Conservation (phyloP, 768 basidiomycete genomes). For the Psilocybe subaeruginosa region DNA sequence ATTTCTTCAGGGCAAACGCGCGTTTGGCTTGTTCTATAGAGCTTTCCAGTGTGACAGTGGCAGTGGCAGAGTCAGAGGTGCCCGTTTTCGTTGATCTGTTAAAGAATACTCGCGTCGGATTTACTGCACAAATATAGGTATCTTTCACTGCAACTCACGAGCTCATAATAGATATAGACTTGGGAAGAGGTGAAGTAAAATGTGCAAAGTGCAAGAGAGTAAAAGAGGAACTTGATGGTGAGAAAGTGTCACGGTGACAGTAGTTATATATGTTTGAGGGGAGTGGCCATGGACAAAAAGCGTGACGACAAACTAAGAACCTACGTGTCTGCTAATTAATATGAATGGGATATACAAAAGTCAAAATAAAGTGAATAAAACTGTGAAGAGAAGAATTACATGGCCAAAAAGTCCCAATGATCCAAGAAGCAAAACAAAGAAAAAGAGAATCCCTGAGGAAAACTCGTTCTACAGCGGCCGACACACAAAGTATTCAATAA, state of each 20-base stretch:
- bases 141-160: slow-evolving; percentile 25
- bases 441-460: neutral
- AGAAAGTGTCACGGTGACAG: slow-evolving; percentile 19
- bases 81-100: slow-evolving; percentile 17
- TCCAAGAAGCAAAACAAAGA: slow-evolving; percentile 14
- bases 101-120: neutral
- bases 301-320: slow-evolving; percentile 15
- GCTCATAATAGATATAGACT: slow-evolving; percentile 22
- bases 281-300: slow-evolving; percentile 14
- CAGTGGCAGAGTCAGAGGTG: slow-evolving; percentile 9
- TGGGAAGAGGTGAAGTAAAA: slow-evolving; percentile 5
- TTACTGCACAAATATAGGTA: neutral
- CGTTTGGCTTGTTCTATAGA: slow-evolving; percentile 82
- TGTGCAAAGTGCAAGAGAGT: slow-evolving; percentile 11
- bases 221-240: slow-evolving; percentile 17
- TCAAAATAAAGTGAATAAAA: slow-evolving; percentile 19
- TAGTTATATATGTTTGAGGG: slow-evolving; percentile 15
- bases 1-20: slow-evolving; percentile 86
- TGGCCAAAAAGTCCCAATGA: slow-evolving; percentile 23
- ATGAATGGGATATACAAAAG: slow-evolving; percentile 19
- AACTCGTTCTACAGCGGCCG: neutral
- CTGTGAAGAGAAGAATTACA: slow-evolving; percentile 18
- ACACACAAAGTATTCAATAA: neutral
- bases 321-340: slow-evolving; percentile 13
- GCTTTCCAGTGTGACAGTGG: slow-evolving; percentile 47